Percentiles rank a stretch among this genome's conserved stretches.
phyloP scores from a whole-genome alignment of 129 eudicot genomes.

The Pseudognaphalium luteoalbum region DNA sequence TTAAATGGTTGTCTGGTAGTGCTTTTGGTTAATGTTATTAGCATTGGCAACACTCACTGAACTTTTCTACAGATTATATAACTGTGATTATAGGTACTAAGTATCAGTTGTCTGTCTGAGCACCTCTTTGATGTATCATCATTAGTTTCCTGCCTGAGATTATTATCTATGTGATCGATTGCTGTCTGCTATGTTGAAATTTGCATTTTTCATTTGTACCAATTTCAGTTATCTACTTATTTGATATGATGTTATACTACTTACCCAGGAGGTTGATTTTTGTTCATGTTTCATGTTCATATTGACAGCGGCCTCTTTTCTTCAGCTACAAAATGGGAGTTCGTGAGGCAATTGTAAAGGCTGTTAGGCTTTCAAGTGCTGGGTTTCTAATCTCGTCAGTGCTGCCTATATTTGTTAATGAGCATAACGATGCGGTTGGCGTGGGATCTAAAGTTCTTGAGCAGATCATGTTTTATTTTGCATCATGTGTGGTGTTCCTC shows the following conservation, averaged over 20 bases:
- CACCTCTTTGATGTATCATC: not conserved
- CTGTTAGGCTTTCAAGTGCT: conserved; percentile 58
- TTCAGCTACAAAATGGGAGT: conserved; percentile 94
- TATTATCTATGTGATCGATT: not conserved
- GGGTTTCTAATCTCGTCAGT: conserved; percentile 53
- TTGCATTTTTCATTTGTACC: not conserved
- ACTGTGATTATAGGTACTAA: not conserved
- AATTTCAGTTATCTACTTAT: not conserved
- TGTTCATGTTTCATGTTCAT: conserved; percentile 28
- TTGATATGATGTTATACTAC: not conserved
- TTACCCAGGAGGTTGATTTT: not conserved
- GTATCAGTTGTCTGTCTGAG: not conserved
- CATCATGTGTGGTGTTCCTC: conserved; percentile 56
- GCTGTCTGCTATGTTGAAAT: not conserved
- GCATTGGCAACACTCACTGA: not conserved
- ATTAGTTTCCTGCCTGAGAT: not conserved
- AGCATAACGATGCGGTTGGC: conserved; percentile 34
- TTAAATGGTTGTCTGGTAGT: not conserved
- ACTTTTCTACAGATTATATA: not conserved
- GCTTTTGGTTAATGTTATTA: not conserved
- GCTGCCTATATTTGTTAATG: conserved; percentile 40
- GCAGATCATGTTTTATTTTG: conserved; percentile 56
- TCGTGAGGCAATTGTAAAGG: conserved; percentile 53
- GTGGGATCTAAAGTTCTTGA: conserved; percentile 40
- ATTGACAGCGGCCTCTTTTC: conserved; percentile 80